Conservation (phyloP, 225 moss, liverwort and hornwort genomes). For the Climacium dendroides region DNA sequence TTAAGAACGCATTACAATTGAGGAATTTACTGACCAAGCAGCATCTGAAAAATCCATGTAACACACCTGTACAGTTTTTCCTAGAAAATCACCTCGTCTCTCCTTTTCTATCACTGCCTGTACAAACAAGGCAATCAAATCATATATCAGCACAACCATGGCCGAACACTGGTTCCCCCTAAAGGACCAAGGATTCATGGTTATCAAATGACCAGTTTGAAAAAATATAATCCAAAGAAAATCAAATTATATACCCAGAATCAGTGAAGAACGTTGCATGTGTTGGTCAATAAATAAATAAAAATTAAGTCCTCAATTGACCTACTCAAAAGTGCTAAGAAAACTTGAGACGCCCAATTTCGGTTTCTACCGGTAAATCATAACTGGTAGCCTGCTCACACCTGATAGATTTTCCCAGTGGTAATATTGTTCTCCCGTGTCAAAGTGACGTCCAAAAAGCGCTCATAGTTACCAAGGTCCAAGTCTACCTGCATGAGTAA, state of each 20-base stretch:
- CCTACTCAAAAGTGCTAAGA: neutral
- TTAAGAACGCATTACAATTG: neutral
- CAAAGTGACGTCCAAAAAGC: conserved; percentile 73
- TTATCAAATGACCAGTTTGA: no score
- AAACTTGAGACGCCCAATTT: neutral
- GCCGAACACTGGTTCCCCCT: neutral
- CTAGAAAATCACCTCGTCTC: conserved; percentile 73
- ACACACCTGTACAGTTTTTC: conserved; percentile 88
- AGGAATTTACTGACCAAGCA: neutral
- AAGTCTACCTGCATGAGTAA: conserved; percentile 49
- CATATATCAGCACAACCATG: neutral
- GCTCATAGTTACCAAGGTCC: conserved; percentile 82
- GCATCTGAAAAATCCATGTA: neutral
- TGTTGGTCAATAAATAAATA: neutral
- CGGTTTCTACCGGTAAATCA: neutral
- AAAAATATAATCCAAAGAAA: neutral
- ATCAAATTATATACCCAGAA: neutral
- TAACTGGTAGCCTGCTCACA: neutral
- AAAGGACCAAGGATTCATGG: neutral
- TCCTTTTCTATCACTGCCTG: conserved; percentile 94
- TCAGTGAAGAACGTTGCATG: neutral
- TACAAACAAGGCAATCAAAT: neutral
- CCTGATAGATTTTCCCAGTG: conserved; percentile 70
- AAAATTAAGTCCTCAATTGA: neutral
- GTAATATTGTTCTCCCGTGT: conserved; percentile 74